Base-by-base conservation (phyloP, 108 stramenopile genomes). In the Fragilaria radians region DNA sequence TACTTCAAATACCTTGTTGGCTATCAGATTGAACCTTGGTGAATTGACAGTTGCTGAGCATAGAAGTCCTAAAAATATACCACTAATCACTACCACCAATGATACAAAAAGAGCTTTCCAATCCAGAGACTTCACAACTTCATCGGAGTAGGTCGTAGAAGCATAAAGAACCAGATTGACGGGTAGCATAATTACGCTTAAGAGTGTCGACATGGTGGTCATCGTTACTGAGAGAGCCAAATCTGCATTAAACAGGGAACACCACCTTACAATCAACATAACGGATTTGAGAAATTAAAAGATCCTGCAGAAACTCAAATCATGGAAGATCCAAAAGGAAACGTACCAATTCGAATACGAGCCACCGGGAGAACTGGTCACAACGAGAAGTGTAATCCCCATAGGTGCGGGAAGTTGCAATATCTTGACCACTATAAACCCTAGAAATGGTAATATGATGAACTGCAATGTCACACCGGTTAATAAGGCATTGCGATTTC, bases 141-240 rank as follows among this genome's bases (percentile, higher is more conserved):
- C 82, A 28, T 63, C 66, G 26, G 76, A 76, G 60, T 86, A 95
- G 23, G 79, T 74, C 19, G 63, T 62, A 23, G 73, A 67, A 34
- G 86, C 71, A 57, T 93, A 95, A 33, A 95, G 46, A 26, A 89
- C 52, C 2, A 95, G 68, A 63, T 95, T 95, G 28, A 82, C 50
- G 2, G 95, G 95, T 48, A 95, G 80, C 71, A 93, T 76, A 23
- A 90, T 51, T 32, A 80, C 72, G 24, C 80, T 80, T 11, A 89
- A 48, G 24, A 91, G 57, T 22, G 95, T 95, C 22, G 88, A 90
- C 45, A 91, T 83, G 22, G 88, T 80, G 3, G 95, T 95, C 91
- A 95, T 95, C 48, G 95, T 88, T 4, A 95, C 55, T 32, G 70
- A 73, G 52, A 95, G 67, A 14, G 91, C 89, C 31, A 95, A 73